Percentiles rank a stretch among this genome's conserved stretches.
Evolutionary conservation across 2,329 filamentous ascomycete genomes (phyloP).

Genomic region (Metarhizium rileyi): DNA sequence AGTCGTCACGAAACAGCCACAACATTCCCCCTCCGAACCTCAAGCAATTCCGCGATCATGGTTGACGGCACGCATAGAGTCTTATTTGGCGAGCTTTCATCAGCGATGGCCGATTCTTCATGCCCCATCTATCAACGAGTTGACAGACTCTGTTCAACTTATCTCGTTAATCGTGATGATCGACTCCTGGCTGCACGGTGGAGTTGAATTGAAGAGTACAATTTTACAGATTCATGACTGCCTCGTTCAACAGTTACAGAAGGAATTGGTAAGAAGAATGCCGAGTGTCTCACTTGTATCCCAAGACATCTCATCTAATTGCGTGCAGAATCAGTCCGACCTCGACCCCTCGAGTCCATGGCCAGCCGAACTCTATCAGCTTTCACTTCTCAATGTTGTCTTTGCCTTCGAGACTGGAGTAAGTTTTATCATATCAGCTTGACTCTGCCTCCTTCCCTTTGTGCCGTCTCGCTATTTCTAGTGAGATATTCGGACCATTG

Average conservation of each 20-base stretch:
- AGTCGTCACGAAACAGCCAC: not conserved
- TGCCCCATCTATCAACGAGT: constrained; percentile 22
- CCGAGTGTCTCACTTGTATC: not conserved
- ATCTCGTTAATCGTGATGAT: constrained; percentile 26
- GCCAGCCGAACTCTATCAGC: constrained; percentile 23
- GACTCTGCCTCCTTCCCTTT: not conserved
- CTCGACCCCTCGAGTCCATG: constrained; percentile 15
- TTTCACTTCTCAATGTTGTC: constrained; percentile 27
- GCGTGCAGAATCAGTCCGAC: constrained; percentile 1
- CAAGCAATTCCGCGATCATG: constrained; percentile 11
- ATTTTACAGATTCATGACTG: constrained; percentile 21
- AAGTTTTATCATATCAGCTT: constrained; percentile 2
- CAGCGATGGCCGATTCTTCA: constrained; percentile 32
- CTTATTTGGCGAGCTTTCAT: constrained; percentile 32
- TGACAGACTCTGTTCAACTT: constrained; percentile 17
- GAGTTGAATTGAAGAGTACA: constrained; percentile 14
- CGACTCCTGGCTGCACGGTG: constrained; percentile 27
- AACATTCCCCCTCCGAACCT: constrained; percentile 3
- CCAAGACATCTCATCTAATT: not conserved
- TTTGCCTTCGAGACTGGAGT: constrained; percentile 29
- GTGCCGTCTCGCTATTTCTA: too few species aligned
- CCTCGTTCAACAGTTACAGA: constrained; percentile 21
- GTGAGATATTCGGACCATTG: too few species aligned
- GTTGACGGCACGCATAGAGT: constrained; percentile 13
- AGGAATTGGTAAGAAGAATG: constrained; percentile 15